Evolutionary conservation across 106 monocot species (phyloP).

Genomic region (Narthecium ossifragum): DNA sequence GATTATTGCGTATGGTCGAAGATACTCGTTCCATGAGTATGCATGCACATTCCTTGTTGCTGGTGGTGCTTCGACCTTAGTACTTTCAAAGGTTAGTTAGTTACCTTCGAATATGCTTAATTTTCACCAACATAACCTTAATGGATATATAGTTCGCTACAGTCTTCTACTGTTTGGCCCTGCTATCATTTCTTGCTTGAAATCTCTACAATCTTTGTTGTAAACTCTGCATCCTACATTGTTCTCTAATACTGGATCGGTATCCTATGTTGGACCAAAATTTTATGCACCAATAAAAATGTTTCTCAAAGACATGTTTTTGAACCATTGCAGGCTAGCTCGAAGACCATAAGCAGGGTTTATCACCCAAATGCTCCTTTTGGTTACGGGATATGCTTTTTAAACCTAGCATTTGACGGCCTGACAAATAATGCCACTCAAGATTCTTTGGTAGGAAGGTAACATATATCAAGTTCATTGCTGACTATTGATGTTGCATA

Average conservation of each 20-base stretch:
- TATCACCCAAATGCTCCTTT: constrained; percentile 95
- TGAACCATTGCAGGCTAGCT: constrained; percentile 94
- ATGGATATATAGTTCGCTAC: no score
- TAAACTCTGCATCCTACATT: no score
- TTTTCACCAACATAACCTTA: no score
- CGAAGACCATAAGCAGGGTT: constrained; percentile 89
- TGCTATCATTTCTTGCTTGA: no score
- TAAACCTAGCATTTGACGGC: constrained; percentile 92
- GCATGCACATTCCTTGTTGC: constrained; percentile 94
- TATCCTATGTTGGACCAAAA: no score
- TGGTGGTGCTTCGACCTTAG: constrained; percentile 93
- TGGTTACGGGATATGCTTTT: constrained; percentile 88
- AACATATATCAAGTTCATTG: constrained; percentile 1
- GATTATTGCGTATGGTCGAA: constrained; percentile 81
- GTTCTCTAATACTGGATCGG: no score
- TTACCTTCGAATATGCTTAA: no score
- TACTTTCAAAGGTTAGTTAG: constrained; percentile 75
- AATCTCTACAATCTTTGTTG: no score
- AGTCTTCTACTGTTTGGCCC: no score
- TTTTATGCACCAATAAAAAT: no score
- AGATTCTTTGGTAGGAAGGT: constrained; percentile 80
- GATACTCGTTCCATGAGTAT: constrained; percentile 81
- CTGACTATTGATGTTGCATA: no score
- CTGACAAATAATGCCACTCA: constrained; percentile 97
- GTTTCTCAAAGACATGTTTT: no score